Evolutionary conservation across 1,284 basidiomycete genomes (phyloP), one percentile per base, ranked within the genome.

Genomic region (Ustilago trichophora): DNA sequence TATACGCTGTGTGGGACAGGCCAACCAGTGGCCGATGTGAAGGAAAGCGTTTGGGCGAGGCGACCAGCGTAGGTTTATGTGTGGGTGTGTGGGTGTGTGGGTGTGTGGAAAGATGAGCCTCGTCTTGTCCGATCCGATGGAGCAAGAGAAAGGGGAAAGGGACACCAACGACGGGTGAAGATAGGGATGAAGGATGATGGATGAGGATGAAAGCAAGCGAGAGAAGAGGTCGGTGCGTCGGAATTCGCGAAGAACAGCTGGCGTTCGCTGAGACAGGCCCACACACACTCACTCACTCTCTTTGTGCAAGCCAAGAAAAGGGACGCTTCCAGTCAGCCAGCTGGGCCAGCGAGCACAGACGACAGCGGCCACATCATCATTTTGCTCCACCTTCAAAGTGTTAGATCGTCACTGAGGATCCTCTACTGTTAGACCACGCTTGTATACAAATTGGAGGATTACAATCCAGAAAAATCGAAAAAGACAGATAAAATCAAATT

Each of bases 191-290:
- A 45, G 21, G 43, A 16, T 21, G 32, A 34, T 15, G 12, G 40
- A 42, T 42, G 40, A 42, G 26, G 26, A 34, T 35, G 32, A 35
- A 31, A 16, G 8, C 16, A 48, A 29, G n/a, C n/a, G n/a, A n/a
- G n/a, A n/a, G 19, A 41, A 31, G 48, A 40, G 48, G 38, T 50
- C 38, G 48, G 48, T 50, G 48, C 48, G 38, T 34, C 19, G 10
- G 9, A 22, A 7, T 10, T 45, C 35, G 45, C 24, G 24, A 27
- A 46, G 22, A 45, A 24, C 15, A 3, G n/a, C n/a, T n/a, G n/a
- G n/a, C n/a, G n/a, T n/a, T n/a, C n/a, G n/a, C n/a, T n/a, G n/a
- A n/a, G n/a, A n/a, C n/a, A n/a, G n/a, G n/a, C n/a, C n/a, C n/a
- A n/a, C n/a, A n/a, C n/a, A n/a, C n/a, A n/a, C n/a, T n/a, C n/a